Conservation (phyloP, 192 early-diverging fungal genomes). For the Cetraspora pellucida region DNA sequence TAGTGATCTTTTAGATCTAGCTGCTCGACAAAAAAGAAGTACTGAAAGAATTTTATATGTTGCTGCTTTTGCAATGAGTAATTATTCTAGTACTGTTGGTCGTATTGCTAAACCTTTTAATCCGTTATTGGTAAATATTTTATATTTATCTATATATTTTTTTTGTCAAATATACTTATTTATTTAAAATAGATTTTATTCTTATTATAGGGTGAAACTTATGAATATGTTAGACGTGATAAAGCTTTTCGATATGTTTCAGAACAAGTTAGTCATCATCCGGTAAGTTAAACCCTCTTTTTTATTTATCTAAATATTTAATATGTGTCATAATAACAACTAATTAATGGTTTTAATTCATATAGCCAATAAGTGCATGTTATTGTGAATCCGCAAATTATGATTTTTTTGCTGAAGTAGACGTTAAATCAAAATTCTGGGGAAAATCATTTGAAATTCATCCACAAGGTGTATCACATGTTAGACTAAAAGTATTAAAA, state of each 20-base stretch:
- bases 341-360: no score
- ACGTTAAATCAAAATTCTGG: conserved; percentile 86
- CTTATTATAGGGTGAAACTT: conserved; percentile 72
- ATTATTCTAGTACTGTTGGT: conserved; percentile 78
- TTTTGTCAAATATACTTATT: neutral
- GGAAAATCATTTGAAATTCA: conserved; percentile 81
- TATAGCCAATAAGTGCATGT: conserved; percentile 82
- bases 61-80: conserved; percentile 87
- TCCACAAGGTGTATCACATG: conserved; percentile 81
- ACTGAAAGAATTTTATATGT: conserved; percentile 75
- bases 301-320: neutral
- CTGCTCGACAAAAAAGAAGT: conserved; percentile 59
- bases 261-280: conserved; percentile 90
- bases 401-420: conserved; percentile 82
- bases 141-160: neutral
- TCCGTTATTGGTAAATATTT: conserved; percentile 63
- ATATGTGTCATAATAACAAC: neutral
- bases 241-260: conserved; percentile 80
- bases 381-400: conserved; percentile 83
- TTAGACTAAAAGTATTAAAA: conserved; percentile 70
- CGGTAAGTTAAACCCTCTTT: conserved; percentile 50
- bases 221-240: conserved; percentile 79
- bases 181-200: neutral
- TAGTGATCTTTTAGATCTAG: conserved; percentile 78
- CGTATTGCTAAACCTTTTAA: conserved; percentile 90